These are phyloP conservation scores for Aspergillus leporis DNA, from an alignment of 495 filamentous ascomycete species.

Conservation along the genomic window DNA sequence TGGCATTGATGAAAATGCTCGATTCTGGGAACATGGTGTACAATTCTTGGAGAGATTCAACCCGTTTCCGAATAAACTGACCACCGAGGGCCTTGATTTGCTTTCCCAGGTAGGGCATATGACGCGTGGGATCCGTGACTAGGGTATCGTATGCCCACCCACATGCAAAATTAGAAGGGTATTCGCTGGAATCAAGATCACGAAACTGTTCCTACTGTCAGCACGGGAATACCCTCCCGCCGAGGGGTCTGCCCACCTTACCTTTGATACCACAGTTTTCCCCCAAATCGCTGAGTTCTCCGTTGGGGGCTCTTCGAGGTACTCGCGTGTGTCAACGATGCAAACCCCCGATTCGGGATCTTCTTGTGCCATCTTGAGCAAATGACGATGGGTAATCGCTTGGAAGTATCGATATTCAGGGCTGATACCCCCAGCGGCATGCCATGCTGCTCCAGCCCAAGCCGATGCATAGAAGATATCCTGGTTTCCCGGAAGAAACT, in stretches of 20 bases:
- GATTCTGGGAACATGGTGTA: constrained; percentile 42
- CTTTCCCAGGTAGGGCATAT: constrained; percentile 42
- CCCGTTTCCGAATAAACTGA: constrained; percentile 39
- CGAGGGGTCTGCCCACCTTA: constrained; percentile 12
- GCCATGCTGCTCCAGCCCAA: constrained; percentile 50
- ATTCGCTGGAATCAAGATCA: constrained; percentile 34
- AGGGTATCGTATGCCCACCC: constrained; percentile 44
- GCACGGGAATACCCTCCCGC: not conserved
- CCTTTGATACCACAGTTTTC: constrained; percentile 39
- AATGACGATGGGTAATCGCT: constrained; percentile 38
- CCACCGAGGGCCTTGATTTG: constrained; percentile 36
- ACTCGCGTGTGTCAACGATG: constrained; percentile 39
- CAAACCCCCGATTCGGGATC: constrained; percentile 39
- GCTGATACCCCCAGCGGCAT: constrained; percentile 42
- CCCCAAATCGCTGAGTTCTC: constrained; percentile 43
- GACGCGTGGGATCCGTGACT: constrained; percentile 43
- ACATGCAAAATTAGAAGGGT: constrained; percentile 36
- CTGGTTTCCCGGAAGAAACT: constrained; percentile 45
- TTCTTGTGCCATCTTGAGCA: constrained; percentile 42
- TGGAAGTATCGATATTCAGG: constrained; percentile 42
- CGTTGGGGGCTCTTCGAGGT: constrained; percentile 37
- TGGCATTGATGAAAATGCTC: constrained; percentile 46
- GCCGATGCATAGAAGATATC: constrained; percentile 45
- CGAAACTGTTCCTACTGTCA: constrained; percentile 33
- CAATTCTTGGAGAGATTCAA: constrained; percentile 39